These are phyloP conservation scores for Acanthamoeba royreba DNA, from an alignment of 208 protist species.

Conservation along the genomic window DNA sequence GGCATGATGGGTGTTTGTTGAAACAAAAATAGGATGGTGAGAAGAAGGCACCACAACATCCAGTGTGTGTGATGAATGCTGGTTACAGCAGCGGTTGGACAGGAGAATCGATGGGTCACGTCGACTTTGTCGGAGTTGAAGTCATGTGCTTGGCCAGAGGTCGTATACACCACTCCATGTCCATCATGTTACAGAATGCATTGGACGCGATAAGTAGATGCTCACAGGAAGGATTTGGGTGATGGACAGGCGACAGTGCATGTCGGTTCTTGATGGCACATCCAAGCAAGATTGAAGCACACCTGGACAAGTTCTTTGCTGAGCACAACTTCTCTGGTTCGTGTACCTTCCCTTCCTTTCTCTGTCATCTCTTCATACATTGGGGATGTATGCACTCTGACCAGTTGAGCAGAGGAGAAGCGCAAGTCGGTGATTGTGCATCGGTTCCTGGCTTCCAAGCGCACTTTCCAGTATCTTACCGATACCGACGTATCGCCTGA, in stretches of 20 bases:
- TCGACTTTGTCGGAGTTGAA: neutral
- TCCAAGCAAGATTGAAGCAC: neutral
- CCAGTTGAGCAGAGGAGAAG: neutral
- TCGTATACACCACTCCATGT: neutral
- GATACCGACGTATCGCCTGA: neutral
- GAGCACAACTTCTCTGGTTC: neutral
- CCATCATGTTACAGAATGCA: too few relatives aligned
- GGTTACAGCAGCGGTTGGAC: constrained; percentile 29
- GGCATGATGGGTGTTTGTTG: neutral
- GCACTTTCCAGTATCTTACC: neutral
- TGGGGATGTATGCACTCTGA: too few relatives aligned
- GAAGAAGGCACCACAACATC: neutral
- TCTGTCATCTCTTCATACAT: neutral
- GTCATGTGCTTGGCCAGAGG: constrained; percentile 19
- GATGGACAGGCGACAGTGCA: neutral
- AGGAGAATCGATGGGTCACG: neutral
- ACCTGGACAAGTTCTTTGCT: neutral
- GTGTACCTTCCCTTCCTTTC: neutral
- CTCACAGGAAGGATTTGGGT: neutral
- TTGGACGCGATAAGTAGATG: neutral
- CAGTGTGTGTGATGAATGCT: constrained; percentile 38
- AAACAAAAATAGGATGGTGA: neutral
- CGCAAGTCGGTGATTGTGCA: neutral
- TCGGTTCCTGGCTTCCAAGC: neutral
- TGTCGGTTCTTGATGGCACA: constrained; percentile 16